These are phyloP conservation scores for Achaetomiella virescens DNA, from an alignment of 495 filamentous ascomycete species.

Conservation along the genomic window DNA sequence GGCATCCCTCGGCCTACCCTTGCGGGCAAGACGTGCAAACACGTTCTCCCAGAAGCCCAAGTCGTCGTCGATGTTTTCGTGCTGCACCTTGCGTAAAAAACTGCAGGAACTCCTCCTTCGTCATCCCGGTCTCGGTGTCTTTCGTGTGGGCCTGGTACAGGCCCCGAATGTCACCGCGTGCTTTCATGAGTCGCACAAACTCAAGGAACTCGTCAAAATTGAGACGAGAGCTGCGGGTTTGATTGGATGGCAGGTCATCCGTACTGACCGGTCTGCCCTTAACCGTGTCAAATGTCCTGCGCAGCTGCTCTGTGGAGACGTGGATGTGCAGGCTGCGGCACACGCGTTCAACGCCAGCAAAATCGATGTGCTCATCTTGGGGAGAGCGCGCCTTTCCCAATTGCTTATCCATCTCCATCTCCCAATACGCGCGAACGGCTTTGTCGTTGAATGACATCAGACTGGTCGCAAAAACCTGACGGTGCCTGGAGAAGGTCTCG, in stretches of 20 bases:
- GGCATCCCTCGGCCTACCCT: constrained; percentile 49
- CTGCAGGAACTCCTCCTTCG: constrained; percentile 60
- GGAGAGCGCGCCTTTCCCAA: constrained; percentile 48
- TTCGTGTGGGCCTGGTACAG: constrained; percentile 55
- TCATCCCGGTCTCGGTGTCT: constrained; percentile 55
- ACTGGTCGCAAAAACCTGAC: constrained; percentile 82
- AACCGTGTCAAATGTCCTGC: constrained; percentile 68
- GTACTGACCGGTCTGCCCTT: constrained; percentile 40
- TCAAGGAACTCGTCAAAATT: constrained; percentile 71
- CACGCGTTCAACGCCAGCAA: constrained; percentile 68
- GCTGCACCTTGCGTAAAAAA: constrained; percentile 73
- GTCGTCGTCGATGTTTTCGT: constrained; percentile 64
- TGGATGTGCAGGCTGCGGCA: constrained; percentile 88
- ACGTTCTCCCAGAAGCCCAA: constrained; percentile 59
- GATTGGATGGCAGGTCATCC: constrained; percentile 8
- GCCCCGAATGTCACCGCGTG: constrained; percentile 68
- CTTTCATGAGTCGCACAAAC: constrained; percentile 76
- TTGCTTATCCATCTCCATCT: constrained; percentile 70
- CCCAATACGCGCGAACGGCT: constrained; percentile 75
- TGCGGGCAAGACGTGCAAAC: constrained; percentile 70
- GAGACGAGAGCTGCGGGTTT: constrained; percentile 51
- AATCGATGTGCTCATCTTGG: constrained; percentile 65
- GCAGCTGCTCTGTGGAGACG: constrained; percentile 66
- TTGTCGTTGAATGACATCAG: constrained; percentile 75
- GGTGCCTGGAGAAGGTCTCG: constrained; percentile 70